Evolutionary conservation across 2,329 filamentous ascomycete species (phyloP), one percentile per base, ranked within the genome.

Genomic region (Microascus cirrosus): DNA sequence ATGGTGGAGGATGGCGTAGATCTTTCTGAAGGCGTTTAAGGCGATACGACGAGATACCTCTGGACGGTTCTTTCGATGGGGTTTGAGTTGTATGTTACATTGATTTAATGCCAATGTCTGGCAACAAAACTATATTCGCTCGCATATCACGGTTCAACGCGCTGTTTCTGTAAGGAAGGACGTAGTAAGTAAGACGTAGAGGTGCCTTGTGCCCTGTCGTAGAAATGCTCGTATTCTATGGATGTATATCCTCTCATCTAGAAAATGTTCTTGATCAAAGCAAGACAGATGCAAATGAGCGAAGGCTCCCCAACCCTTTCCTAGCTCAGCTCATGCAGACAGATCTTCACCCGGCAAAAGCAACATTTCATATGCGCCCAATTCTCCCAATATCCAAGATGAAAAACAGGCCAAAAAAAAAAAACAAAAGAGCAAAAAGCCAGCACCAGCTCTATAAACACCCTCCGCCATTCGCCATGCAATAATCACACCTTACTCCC

Each of bases 401-500:
- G 6, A 22, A 34, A 53, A 53, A 53, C 1, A 13, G n/a, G n/a
- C n/a, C n/a, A 53, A 34, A 34, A 1, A 24, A 34, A 53, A 53
- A 10, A 11, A 53, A 53, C 12, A 53, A 24, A 53, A 53, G 13
- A 32, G 25, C 20, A 34, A 48, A 10, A 50, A 34, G 28, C 18
- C 13, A 22, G 11, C 12, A 42, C 12, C 18, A 13, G 12, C 36
- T 42, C 12, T 42, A 42, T 15, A 42, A 13, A 42, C 36, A 13
- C 36, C 36, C 36, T 4, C 36, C 36, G 36, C 12, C 15, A 22
- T 10, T 48, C 42, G 42, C 42, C 42, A 48, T 48, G 42, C 42
- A 48, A 48, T 11, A n/a, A 22, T 22, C 42, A 10, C 20, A 20
- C 42, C 13, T 22, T 22, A 54, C 12, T 88, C 84, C 60, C 90